These are phyloP conservation scores for Trifolium dubium DNA, from an alignment of 306 rosid genomes.

Conservation along the genomic window DNA sequence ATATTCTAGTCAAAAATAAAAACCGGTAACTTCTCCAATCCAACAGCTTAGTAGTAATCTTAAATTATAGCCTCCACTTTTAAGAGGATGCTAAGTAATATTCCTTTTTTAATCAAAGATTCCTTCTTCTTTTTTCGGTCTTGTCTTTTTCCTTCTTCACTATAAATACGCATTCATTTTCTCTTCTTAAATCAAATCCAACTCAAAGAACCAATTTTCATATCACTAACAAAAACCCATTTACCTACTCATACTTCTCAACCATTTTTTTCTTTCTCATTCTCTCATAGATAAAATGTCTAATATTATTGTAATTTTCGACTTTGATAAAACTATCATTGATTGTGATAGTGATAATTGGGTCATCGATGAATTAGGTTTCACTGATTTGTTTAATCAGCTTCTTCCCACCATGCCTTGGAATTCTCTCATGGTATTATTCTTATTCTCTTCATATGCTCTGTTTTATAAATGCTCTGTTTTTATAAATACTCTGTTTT, in stretches of 20 bases:
- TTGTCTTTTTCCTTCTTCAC: background rate
- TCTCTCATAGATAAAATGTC: constrained; percentile 45
- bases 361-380: constrained; percentile 74
- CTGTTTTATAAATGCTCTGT: background rate
- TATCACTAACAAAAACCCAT: constrained; percentile 14
- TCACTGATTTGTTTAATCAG: constrained; percentile 65
- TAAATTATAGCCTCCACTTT: constrained; percentile 8
- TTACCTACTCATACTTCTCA: background rate
- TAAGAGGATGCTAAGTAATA: constrained; percentile 44
- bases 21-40: background rate
- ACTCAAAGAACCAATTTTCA: constrained; percentile 36
- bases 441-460: background rate
- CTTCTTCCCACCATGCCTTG: constrained; percentile 86
- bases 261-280: background rate
- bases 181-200: background rate
- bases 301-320: constrained; percentile 63
- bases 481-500: background rate
- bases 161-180: constrained; percentile 50
- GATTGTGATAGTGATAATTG: constrained; percentile 83
- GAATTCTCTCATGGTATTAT: constrained; percentile 80
- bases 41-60: background rate
- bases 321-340: constrained; percentile 82
- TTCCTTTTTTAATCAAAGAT: constrained; percentile 53
- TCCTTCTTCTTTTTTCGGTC: background rate
- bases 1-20: background rate